Conservation (phyloP, 805 yeast genomes). For the Cyberlindnera veronae region DNA sequence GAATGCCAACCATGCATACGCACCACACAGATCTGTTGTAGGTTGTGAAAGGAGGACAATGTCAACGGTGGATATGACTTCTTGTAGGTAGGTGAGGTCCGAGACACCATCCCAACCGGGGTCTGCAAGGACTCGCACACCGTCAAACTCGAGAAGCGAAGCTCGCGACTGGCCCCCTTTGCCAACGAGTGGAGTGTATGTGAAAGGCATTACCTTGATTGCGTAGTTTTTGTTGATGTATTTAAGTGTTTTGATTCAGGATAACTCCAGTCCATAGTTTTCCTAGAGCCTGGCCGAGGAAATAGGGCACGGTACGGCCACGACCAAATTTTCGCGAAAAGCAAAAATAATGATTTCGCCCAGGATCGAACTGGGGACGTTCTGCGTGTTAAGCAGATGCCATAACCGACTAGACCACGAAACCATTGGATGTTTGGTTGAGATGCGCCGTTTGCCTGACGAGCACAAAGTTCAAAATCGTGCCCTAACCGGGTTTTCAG, state of each 20-base stretch:
- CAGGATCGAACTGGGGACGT: constrained; percentile 99
- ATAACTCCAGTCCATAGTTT: no score
- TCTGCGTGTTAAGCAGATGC: constrained; percentile 99
- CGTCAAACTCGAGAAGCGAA: constrained; percentile 54
- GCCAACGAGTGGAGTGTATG: constrained; percentile 27
- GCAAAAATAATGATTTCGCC: constrained; percentile 74
- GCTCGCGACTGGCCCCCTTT: constrained; percentile 32
- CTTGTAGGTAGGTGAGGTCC: constrained; percentile 40
- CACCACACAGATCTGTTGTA: constrained; percentile 74
- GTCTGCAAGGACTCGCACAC: constrained; percentile 58
- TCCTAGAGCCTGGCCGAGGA: no score
- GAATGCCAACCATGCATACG: constrained; percentile 65
- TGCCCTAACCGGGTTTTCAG: no score
- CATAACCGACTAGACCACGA: constrained; percentile 99
- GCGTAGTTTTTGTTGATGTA: neutral
- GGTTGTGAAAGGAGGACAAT: constrained; percentile 84
- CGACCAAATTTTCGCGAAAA: neutral
- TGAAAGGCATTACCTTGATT: constrained; percentile 24
- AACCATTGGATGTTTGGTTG: constrained; percentile 41
- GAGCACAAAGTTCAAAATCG: neutral
- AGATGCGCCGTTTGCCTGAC: neutral
- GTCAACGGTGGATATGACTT: constrained; percentile 49
- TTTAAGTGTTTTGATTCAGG: no score
- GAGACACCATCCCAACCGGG: constrained; percentile 69
- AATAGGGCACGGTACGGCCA: constrained; percentile 4